Base-by-base conservation (phyloP, 192 early-diverging fungal species). In the Coemansia sp. region DNA sequence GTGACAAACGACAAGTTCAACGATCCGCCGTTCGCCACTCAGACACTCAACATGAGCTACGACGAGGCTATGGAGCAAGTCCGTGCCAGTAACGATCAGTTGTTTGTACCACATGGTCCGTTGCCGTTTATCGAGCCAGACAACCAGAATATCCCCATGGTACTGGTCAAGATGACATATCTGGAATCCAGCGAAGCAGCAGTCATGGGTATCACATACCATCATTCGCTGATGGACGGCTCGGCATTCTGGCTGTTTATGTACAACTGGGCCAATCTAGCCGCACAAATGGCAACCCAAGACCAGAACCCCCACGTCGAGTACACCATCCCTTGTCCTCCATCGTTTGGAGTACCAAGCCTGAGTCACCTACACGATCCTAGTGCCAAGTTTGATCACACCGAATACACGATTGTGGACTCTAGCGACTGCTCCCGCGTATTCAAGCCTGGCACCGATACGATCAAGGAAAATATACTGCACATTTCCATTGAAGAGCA, bases 211-310 rank as follows among this genome's bases (percentile, higher is more conserved):
- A 64, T 81, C 22, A 69, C 22, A 38, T 81, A 81, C 64, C 79
- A 81, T 58, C 79, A 81, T 50, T 69, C 73, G 30, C 64, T 81
- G 51, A 72, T 81, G 69, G 79, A 81, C 51, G 79, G 79, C 6
- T 64, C 73, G 7, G 60, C 79, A 10, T 76, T 81, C 34, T 81
- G 79, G 79, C 58, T 40, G 17, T 81, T 81, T 36, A 70, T 81
- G 70, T 63, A 63, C 57, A 81, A 81, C 64, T 81, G 79, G 79
- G 69, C 79, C 0, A 50, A 58, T 18, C 20, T 81, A 18, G 64
- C 70, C 73, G 59, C 61, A 17, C 64, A 64, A 4, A 61, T 72
- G 22, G n/a, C 33, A 3, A 61, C 11, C 1, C 20, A 60, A 3
- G 40, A 29, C 17, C 2, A n/a, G 22, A 38, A 22, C 6, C 17